Base-by-base conservation (phyloP, 1,284 basidiomycete genomes). In the Coniophora puteana region DNA sequence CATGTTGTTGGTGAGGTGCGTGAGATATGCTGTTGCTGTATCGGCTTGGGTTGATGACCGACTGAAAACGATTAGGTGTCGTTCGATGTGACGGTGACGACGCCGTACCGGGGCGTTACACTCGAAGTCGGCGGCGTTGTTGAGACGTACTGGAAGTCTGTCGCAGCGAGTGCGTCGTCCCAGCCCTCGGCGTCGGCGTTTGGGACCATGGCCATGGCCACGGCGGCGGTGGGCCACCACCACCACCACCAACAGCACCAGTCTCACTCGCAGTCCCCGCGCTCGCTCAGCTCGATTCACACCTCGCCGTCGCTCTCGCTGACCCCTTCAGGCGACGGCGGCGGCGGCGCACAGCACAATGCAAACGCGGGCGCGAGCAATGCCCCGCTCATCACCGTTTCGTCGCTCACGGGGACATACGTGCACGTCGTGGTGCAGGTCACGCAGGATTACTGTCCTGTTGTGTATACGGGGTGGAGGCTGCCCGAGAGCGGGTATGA, bases 131-230 rank as follows among this genome's bases (percentile, higher is more conserved):
- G 93, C 20, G 95, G 96, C 8, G 82, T 91, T 36, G 79, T 96
- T 16, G 93, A 96, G 66, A 97, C 93, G 0, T 97, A 97, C 63
- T 97, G 93, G 93, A 96, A 95, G 66, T 93, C 91, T 11, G 80
- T 88, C 43, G n/a, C n/a, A n/a, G n/a, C n/a, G n/a, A n/a, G n/a
- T n/a, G n/a, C n/a, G n/a, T n/a, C n/a, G n/a, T 78, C 84, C 17
- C 73, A 80, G 33, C 75, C 81, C 1, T 40, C 62, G 65, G 25
- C 67, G 69, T 38, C 57, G 62, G 26, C 61, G 61, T 32, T 63
- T 58, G 51, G 60, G 62, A 40, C 69, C 43, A 36, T 42, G 28
- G 38, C 46, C 20, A 61, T 53, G 22, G 48, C 46, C 4, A 23
- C 59, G 21, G 48, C 51, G 8, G 62, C 60, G 8, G n/a, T 33